A percentile compares a stretch with the other conserved stretches of the same genome.
phyloP scores from a whole-genome alignment of 352 stramenopile species.

The Globisporangium acanthophoron region DNA sequence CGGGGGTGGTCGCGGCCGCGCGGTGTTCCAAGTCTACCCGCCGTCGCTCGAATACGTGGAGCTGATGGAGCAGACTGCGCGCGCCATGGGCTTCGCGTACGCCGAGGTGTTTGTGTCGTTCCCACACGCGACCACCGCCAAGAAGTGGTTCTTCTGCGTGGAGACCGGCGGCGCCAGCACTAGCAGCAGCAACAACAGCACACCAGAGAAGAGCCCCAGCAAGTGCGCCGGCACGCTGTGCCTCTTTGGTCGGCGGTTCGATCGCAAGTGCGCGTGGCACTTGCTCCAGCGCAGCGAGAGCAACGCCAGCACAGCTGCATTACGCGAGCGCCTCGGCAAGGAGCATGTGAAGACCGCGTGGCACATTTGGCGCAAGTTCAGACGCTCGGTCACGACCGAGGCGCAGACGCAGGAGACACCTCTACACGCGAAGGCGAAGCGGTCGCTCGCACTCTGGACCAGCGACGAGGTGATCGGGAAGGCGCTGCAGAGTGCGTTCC shows the following conservation, averaged over 20 bases:
- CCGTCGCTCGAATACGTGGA: conserved; percentile 40
- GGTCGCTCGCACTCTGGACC: conserved; percentile 50
- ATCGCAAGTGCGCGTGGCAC: conserved; percentile 54
- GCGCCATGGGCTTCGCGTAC: conserved; percentile 36
- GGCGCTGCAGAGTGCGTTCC: conserved; percentile 34
- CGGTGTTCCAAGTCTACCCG: conserved; percentile 75
- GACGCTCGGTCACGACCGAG: conserved; percentile 17
- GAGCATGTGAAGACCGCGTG: conserved; percentile 68
- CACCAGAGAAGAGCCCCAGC: no score
- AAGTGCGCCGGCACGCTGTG: conserved; percentile 17
- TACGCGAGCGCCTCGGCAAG: conserved; percentile 42
- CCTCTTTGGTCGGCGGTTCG: conserved; percentile 54
- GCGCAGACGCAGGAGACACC: conserved; percentile 2
- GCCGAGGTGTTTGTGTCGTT: conserved; percentile 67
- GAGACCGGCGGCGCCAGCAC: not conserved
- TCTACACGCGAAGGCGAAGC: conserved; percentile 40
- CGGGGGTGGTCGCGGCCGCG: conserved; percentile 5
- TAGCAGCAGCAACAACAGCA: conserved; percentile 1
- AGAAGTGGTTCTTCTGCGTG: conserved; percentile 73
- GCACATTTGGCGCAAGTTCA: conserved; percentile 70
- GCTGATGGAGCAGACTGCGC: conserved; percentile 49
- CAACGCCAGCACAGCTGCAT: not conserved
- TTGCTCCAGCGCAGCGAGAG: conserved; percentile 17
- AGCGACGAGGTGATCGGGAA: conserved; percentile 59
- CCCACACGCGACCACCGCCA: conserved; percentile 53